A percentile compares a stretch with the other conserved stretches of the same genome.
These are phyloP conservation scores for Wickerhamiella sorbophila DNA, from an alignment of 805 yeast species.

Conservation along the genomic window DNA sequence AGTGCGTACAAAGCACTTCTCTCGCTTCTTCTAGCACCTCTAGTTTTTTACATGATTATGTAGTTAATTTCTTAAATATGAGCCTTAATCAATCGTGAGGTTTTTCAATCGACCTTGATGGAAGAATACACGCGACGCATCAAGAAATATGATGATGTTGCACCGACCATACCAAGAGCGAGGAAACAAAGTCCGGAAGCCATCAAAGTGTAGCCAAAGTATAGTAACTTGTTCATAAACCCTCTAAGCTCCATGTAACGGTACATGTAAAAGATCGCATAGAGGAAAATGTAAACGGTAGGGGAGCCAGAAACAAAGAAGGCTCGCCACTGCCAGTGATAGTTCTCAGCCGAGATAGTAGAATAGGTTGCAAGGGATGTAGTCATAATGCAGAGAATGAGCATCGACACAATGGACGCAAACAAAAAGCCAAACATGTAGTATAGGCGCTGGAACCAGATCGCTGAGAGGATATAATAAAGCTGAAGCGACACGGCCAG, in stretches of 20 bases:
- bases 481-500: constrained; percentile 91
- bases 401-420: constrained; percentile 72
- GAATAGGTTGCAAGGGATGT: constrained; percentile 71
- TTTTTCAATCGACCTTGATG: constrained; percentile 71
- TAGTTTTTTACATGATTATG: too few relatives aligned
- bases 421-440: constrained; percentile 97
- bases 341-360: constrained; percentile 77
- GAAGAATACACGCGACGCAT: constrained; percentile 68
- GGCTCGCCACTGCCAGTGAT: constrained; percentile 96
- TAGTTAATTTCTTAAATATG: too few relatives aligned
- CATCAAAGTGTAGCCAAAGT: constrained; percentile 67
- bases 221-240: constrained; percentile 59
- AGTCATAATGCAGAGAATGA: constrained; percentile 65
- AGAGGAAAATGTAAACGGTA: constrained; percentile 68
- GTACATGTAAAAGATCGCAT: constrained; percentile 44
- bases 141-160: constrained; percentile 56
- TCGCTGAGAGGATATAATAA: constrained; percentile 77
- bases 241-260: constrained; percentile 53
- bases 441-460: constrained; percentile 88
- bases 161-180: constrained; percentile 81
- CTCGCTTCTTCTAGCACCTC: too few relatives aligned
- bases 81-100: too few relatives aligned
- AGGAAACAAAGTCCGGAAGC: constrained; percentile 60
- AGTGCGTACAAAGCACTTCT: too few relatives aligned
- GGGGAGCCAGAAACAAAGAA: constrained; percentile 81